Conservation (phyloP, 306 rosid genomes). For the Macrotyloma uniflorum region DNA sequence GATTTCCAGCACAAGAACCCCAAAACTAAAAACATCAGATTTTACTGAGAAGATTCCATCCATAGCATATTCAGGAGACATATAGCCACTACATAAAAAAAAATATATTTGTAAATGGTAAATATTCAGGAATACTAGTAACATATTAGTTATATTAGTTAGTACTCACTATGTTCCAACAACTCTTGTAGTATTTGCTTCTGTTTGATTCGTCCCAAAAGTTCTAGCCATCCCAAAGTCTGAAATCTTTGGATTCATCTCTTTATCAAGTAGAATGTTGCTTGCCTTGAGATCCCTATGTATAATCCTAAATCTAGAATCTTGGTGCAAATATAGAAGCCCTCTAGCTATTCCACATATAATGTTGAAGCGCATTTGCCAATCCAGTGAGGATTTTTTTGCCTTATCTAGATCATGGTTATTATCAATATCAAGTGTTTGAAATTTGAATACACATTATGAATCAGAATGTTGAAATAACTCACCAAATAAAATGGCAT, state of each 20-base stretch:
- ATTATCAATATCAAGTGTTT: slow-evolving; percentile 9
- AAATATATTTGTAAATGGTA: background rate
- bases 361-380: slow-evolving; percentile 70
- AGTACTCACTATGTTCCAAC: slow-evolving; percentile 85
- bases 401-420: slow-evolving; percentile 45
- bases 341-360: slow-evolving; percentile 80
- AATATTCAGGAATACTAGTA: background rate
- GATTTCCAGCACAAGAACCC: slow-evolving; percentile 74
- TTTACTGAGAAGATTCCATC: slow-evolving; percentile 73
- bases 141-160: background rate
- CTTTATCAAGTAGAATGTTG: slow-evolving; percentile 68
- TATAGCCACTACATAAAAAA: slow-evolving; percentile 62
- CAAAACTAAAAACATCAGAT: slow-evolving; percentile 81
- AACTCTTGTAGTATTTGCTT: slow-evolving; percentile 72
- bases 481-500: slow-evolving; percentile 68
- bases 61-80: slow-evolving; percentile 88
- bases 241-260: slow-evolving; percentile 74
- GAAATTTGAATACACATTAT: background rate
- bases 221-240: slow-evolving; percentile 91
- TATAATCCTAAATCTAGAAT: slow-evolving; percentile 79
- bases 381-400: slow-evolving; percentile 50
- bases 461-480: slow-evolving; percentile 25
- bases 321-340: slow-evolving; percentile 81
- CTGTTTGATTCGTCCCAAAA: slow-evolving; percentile 66
- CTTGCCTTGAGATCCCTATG: slow-evolving; percentile 89